phyloP scores from a whole-genome alignment of 2,329 filamentous ascomycete genomes.

The Simplicillium sp. region DNA sequence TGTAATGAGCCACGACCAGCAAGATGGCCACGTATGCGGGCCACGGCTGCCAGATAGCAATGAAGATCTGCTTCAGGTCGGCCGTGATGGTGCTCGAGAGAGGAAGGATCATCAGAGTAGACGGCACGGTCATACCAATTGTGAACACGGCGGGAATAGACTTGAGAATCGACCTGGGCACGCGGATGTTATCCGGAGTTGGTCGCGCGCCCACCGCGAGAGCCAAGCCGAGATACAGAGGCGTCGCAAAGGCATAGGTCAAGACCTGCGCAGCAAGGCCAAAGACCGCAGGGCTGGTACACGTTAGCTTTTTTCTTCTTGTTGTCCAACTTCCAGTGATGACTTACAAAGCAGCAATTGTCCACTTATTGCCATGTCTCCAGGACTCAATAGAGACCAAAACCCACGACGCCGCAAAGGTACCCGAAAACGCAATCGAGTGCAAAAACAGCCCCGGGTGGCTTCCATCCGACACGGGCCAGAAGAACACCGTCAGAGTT shows the following conservation, averaged over 20 bases:
- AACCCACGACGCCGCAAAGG: conserved; percentile 9
- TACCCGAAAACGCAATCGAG: conserved; percentile 10
- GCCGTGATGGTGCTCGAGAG: conserved; percentile 4
- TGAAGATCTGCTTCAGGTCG: conserved; percentile 11
- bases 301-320: background rate
- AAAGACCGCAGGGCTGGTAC: conserved; percentile 7
- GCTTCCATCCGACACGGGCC: conserved; percentile 6
- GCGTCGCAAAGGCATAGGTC: conserved; percentile 11
- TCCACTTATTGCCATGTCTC: conserved; percentile 9
- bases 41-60: conserved; percentile 13
- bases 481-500: conserved; percentile 11
- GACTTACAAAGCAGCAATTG: conserved; percentile 10
- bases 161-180: conserved; percentile 8
- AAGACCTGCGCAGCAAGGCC: conserved; percentile 9
- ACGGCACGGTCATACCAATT: conserved; percentile 8
- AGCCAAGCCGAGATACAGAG: conserved; percentile 9
- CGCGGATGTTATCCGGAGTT: conserved; percentile 8
- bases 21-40: conserved; percentile 10
- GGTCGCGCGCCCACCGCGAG: conserved; percentile 8
- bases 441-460: conserved; percentile 10
- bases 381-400: conserved; percentile 12
- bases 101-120: conserved; percentile 7
- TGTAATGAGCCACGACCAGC: conserved; percentile 3
- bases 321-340: background rate
- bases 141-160: conserved; percentile 8